Conservation (phyloP, 345 rosid genomes). For the Eucalyptus microcorys region DNA sequence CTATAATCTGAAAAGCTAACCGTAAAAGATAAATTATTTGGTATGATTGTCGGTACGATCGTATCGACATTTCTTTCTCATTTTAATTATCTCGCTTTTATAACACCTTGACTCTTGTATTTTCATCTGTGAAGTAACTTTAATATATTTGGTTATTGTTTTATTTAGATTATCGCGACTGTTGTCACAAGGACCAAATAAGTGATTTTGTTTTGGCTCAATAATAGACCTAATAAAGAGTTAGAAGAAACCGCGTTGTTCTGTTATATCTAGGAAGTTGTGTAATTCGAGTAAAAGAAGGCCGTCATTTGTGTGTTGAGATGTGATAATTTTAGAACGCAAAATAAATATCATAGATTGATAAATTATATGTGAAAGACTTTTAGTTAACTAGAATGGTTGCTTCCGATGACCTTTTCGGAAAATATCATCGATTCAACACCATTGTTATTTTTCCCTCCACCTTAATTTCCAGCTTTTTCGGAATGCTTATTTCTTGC, state of each 20-base stretch:
- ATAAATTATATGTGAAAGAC: not conserved
- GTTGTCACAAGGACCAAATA: not conserved
- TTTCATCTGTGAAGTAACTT: not conserved
- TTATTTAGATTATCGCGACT: not conserved
- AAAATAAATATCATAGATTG: not conserved
- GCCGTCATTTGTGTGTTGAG: too few species aligned
- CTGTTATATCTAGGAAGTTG: too few species aligned
- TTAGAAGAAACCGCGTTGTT: not conserved
- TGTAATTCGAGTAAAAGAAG: too few species aligned
- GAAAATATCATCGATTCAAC: not conserved
- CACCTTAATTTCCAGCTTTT: too few species aligned
- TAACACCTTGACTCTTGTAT: not conserved
- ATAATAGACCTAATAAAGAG: not conserved
- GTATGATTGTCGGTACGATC: accelerated
- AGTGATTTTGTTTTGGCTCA: too few species aligned
- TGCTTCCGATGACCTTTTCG: too few species aligned
- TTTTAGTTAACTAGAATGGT: too few species aligned
- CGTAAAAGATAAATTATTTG: not conserved
- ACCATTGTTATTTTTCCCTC: not conserved
- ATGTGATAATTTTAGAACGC: not conserved
- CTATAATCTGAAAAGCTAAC: not conserved
- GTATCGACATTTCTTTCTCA: too few species aligned
- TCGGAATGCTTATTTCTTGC: too few species aligned
- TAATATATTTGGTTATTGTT: too few species aligned
- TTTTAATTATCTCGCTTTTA: not conserved